These are phyloP conservation scores for Mortierella sp. DNA, from an alignment of 371 early-diverging fungal species.

Conservation along the genomic window DNA sequence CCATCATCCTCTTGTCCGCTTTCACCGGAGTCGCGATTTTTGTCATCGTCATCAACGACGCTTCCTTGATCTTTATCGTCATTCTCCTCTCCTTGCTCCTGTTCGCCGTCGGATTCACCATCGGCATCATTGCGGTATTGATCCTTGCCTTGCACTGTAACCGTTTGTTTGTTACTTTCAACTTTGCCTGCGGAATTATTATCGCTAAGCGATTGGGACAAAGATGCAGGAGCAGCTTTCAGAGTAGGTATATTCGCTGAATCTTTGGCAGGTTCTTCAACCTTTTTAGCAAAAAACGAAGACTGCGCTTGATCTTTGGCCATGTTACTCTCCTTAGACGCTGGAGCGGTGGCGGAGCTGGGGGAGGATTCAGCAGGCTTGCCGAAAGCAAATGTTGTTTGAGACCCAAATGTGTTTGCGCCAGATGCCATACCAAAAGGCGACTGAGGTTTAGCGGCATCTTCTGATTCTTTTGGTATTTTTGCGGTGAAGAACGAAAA, in stretches of 20 bases:
- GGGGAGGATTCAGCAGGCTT: neutral
- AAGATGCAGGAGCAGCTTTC: neutral
- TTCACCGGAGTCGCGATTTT: slow-evolving; percentile 2
- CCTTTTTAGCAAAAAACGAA: neutral
- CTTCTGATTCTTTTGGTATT: slow-evolving; percentile 12
- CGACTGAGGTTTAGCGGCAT: slow-evolving; percentile 6
- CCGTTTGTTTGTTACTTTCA: neutral
- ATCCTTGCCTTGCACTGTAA: neutral
- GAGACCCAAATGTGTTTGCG: slow-evolving; percentile 37
- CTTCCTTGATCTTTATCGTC: slow-evolving; percentile 10
- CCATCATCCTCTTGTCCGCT: slow-evolving; percentile 16
- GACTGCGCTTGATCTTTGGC: neutral
- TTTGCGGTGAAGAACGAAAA: slow-evolving; percentile 36
- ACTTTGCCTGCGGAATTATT: slow-evolving; percentile 3
- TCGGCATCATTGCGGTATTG: neutral
- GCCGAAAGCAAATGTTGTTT: slow-evolving; percentile 28
- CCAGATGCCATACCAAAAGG: slow-evolving; percentile 11
- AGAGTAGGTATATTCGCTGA: neutral
- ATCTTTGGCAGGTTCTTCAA: neutral
- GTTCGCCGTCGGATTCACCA: neutral
- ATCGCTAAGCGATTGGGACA: neutral
- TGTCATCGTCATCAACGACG: neutral
- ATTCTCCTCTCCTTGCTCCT: slow-evolving; percentile 9
- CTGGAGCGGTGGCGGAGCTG: neutral
- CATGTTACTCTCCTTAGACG: neutral